Conservation (phyloP, 108 stramenopile genomes). For the Heterococcus sp. region DNA sequence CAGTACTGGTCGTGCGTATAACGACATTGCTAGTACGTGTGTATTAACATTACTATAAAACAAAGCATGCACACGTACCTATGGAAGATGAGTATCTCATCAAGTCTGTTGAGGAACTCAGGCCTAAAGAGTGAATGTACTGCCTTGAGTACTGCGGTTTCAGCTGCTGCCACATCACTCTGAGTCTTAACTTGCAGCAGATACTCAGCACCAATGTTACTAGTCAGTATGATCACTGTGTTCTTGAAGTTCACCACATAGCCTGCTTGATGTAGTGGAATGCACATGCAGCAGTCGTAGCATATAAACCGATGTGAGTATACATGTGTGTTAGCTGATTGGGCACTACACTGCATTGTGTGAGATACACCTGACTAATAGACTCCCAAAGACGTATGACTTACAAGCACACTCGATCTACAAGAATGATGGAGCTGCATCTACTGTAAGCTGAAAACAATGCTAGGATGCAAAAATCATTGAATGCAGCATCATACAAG, state of each 20-base stretch:
- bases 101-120: constrained; percentile 91
- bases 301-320: neutral
- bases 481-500: too few species aligned
- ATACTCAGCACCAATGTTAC: constrained; percentile 75
- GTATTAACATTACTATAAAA: too few species aligned
- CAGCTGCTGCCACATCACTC: constrained; percentile 27
- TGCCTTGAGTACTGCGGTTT: constrained; percentile 48
- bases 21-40: neutral
- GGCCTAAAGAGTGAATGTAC: constrained; percentile 66
- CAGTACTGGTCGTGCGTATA: too few species aligned
- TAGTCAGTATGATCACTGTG: constrained; percentile 81
- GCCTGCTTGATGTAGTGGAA: constrained; percentile 35
- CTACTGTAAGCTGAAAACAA: too few species aligned
- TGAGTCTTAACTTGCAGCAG: constrained; percentile 48
- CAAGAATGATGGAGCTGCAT: too few species aligned
- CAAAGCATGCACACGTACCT: neutral
- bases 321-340: too few species aligned
- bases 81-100: constrained; percentile 86
- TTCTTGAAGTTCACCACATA: constrained; percentile 85
- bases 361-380: neutral
- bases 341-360: neutral
- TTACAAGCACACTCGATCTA: too few species aligned
- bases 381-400: neutral
- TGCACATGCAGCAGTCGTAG: neutral
- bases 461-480: too few species aligned